Evolutionary conservation across 768 basidiomycete species (phyloP).

Genomic region (Solioccasus polychromus): DNA sequence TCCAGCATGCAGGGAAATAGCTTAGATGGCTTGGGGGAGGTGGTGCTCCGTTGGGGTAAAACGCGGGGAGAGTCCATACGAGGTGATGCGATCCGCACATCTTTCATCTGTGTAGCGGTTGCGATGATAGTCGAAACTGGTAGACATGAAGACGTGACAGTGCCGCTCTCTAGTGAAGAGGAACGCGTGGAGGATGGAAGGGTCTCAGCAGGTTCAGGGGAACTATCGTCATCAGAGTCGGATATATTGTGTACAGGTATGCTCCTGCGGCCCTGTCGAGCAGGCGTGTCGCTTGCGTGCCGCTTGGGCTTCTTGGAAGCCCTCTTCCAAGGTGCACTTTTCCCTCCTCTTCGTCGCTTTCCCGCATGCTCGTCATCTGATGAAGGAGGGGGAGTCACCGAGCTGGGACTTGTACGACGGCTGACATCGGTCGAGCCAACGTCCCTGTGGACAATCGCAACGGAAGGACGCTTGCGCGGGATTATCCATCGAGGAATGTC

Average conservation of each 20-base stretch:
- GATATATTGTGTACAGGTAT: not conserved
- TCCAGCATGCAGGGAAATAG: constrained; percentile 22
- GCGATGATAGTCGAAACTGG: constrained; percentile 5
- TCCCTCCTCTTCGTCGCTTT: constrained; percentile 19
- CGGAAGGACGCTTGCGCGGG: constrained; percentile 22
- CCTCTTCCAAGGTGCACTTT: not conserved
- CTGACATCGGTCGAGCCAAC: not conserved
- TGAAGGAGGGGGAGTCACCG: constrained; percentile 5
- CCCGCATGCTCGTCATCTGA: constrained; percentile 5
- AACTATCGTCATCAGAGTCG: not conserved
- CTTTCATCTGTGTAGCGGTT: constrained; percentile 10
- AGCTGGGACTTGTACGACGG: not conserved
- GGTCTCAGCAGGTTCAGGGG: not conserved
- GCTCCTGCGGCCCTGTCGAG: constrained; percentile 1
- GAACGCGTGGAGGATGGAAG: not conserved
- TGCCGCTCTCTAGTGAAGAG: constrained; percentile 1
- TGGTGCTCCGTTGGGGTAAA: not conserved
- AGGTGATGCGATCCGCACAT: constrained; percentile 17
- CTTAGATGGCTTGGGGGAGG: constrained; percentile 12
- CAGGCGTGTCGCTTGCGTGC: constrained; percentile 9
- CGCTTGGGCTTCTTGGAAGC: constrained; percentile 14
- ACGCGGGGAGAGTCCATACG: constrained; percentile 2
- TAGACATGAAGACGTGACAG: not conserved
- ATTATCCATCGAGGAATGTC: constrained; percentile 17
- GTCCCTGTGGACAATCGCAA: constrained; percentile 3